Base-by-base conservation (phyloP, 148 eudicot species). In the Euryodendron excelsum region DNA sequence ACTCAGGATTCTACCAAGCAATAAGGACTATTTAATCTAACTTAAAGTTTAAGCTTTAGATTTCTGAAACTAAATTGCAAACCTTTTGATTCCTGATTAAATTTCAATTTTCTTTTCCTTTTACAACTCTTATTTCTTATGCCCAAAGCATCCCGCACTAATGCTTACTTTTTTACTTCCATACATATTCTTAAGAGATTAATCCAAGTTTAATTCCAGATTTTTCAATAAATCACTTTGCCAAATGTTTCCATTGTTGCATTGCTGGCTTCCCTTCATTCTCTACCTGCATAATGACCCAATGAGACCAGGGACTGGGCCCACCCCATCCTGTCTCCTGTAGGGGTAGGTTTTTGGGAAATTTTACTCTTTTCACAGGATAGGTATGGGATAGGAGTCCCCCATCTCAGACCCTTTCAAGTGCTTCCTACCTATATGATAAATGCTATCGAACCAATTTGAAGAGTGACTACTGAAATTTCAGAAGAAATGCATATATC, bases 401-500 rank as follows among this genome's bases (percentile, higher is more conserved):
- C 6, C n/a, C n/a, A n/a, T n/a, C n/a, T n/a, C n/a, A n/a, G n/a
- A n/a, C n/a, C n/a, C n/a, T n/a, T n/a, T n/a, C n/a, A n/a, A n/a
- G n/a, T n/a, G n/a, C 70, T 66, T 21, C 47, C 9, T 7, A 34
- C 3, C 36, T 66, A 34, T 36, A 36, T 33, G 30, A 21, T 14
- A 11, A 44, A 25, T 28, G 7, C 65, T 59, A 27, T 8, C 50
- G 17, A n/a, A 41, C 17, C 31, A 28, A 74, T 9, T 34, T 28
- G 18, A 75, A 63, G n/a, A 58, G 58, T 36, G 23, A 56, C 77
- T 23, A 41, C 11, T 1, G 55, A 39, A 27, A 60, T 15, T 74
- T 39, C 48, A 39, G 53, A 28, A 74, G 41, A 72, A 61, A 31
- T 31, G 60, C 27, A 72, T 18, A 75, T 71, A 61, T 44, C 71